Evolutionary conservation across 352 stramenopile genomes (phyloP), one percentile per base, ranked within the genome.

Genomic region (Phytophthora syringae): DNA sequence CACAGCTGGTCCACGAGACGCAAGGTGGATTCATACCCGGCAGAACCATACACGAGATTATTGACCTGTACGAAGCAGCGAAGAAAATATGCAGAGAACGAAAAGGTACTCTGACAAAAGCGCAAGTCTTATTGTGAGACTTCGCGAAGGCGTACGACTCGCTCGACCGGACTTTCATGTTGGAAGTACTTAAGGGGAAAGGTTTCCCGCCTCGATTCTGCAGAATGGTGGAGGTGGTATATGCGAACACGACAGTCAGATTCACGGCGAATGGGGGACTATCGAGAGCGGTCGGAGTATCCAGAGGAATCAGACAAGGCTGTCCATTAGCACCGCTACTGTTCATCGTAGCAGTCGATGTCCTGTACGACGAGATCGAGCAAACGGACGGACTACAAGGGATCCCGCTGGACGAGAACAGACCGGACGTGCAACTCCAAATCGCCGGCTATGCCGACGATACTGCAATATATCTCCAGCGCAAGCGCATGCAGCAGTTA

Each of bases 141-240:
- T 59, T 59, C 12, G 51, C 37, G 1, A 50, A 50, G 25, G 51
- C 51, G 1, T 59, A 59, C 13, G 51, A 59, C 16, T 40, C 37
- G 0, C n/a, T 59, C 0, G 12, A 60, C 39, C 9, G 55, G n/a
- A 11, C 36, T 5, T 63, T 43, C 25, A 5, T 55, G 12, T 4
- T 55, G 3, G 16, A 16, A 2, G 55, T 63, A 7, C 44, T 63
- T 1, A 11, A 25, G 13, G 40, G 18, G 2, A 61, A 61, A 28
- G 42, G 39, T 2, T 52, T 61, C 1, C 47, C 45, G 5, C 16
- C 9, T 5, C 18, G 20, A 3, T 57, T 57, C 20, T 36, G 22
- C 27, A 18, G 4, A n/a, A n/a, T 63, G 12, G 16, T 42, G 12
- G 11, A 2, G 2, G 40, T 15, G 1, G 25, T 47, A 15, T n/a